These are phyloP conservation scores for Fagopyrum homotropicum DNA, from an alignment of 148 eudicot species.

Conservation along the genomic window DNA sequence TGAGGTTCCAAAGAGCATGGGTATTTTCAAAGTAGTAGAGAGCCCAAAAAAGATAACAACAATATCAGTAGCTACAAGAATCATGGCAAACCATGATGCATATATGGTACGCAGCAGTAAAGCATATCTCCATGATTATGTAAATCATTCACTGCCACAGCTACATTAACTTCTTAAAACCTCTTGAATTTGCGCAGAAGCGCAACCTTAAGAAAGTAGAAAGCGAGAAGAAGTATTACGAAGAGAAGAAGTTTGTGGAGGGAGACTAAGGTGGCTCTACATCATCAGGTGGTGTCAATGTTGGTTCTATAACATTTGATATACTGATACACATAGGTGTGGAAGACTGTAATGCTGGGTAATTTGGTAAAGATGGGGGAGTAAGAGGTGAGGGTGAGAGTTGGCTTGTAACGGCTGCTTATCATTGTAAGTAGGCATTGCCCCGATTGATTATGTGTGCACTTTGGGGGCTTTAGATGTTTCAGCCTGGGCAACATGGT, in stretches of 20 bases:
- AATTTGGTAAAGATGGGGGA: background rate
- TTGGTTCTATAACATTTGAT: background rate
- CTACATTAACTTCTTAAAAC: background rate
- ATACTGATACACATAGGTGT: background rate
- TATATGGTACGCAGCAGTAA: slow-evolving; percentile 41
- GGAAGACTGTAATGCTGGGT: background rate
- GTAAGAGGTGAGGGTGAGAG: too few relatives aligned
- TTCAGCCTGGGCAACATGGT: background rate
- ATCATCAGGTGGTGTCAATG: background rate
- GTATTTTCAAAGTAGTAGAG: slow-evolving; percentile 60
- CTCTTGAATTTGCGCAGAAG: slow-evolving; percentile 41
- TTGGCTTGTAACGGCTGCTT: background rate
- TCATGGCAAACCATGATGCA: slow-evolving; percentile 68
- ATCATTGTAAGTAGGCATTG: background rate
- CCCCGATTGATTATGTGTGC: background rate
- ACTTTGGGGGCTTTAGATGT: background rate
- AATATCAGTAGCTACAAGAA: slow-evolving; percentile 71
- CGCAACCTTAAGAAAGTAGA: slow-evolving; percentile 78
- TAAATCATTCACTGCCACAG: background rate
- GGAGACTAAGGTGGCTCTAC: slow-evolving; percentile 34
- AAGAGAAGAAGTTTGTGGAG: slow-evolving; percentile 51
- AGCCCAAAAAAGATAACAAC: slow-evolving; percentile 78
- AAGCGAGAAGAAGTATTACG: slow-evolving; percentile 77
- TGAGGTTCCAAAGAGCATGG: slow-evolving; percentile 71
- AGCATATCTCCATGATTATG: background rate